These are phyloP conservation scores for Boletus coccyginus DNA, from an alignment of 768 basidiomycete species.

Conservation along the genomic window DNA sequence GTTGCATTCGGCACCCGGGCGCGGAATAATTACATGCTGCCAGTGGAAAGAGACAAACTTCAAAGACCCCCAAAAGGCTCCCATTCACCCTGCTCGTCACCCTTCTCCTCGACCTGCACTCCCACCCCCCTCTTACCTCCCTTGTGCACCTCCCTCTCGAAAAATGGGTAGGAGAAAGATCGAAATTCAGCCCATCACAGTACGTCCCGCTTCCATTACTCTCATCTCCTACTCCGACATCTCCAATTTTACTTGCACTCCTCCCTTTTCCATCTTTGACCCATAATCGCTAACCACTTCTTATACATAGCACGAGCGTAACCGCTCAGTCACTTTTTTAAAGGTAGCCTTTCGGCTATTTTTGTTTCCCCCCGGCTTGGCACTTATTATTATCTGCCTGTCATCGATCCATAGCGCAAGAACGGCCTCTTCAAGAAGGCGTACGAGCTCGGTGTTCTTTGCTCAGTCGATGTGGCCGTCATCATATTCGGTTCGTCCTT, in stretches of 20 bases:
- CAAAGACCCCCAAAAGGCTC: conserved; percentile 34
- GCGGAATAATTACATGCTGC: conserved; percentile 38
- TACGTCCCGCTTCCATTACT: conserved; percentile 39
- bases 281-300: conserved; percentile 30
- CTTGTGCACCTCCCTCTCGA: neutral
- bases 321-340: conserved; percentile 87
- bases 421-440: conserved; percentile 91
- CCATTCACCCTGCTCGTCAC: conserved; percentile 24
- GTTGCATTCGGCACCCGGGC: conserved; percentile 38
- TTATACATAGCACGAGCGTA: conserved; percentile 81
- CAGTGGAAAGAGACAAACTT: conserved; percentile 34
- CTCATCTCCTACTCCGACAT: conserved; percentile 11
- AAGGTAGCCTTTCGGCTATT: conserved; percentile 73
- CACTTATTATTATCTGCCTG: conserved; percentile 32
- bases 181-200: conserved; percentile 78
- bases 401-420: conserved; percentile 58
- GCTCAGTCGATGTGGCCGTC: conserved; percentile 85
- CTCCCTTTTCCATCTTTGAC: conserved; percentile 32
- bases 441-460: conserved; percentile 86
- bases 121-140: conserved; percentile 14
- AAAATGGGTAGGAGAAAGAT: conserved; percentile 77
- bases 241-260: conserved; percentile 31
- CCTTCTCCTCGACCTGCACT: conserved; percentile 17
- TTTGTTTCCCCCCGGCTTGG: conserved; percentile 43
- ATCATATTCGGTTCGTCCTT: conserved; percentile 71